Evolutionary conservation across 768 basidiomycete genomes (phyloP), one percentile per base, ranked within the genome.

Genomic region (Agaricus sinodeliciosus): DNA sequence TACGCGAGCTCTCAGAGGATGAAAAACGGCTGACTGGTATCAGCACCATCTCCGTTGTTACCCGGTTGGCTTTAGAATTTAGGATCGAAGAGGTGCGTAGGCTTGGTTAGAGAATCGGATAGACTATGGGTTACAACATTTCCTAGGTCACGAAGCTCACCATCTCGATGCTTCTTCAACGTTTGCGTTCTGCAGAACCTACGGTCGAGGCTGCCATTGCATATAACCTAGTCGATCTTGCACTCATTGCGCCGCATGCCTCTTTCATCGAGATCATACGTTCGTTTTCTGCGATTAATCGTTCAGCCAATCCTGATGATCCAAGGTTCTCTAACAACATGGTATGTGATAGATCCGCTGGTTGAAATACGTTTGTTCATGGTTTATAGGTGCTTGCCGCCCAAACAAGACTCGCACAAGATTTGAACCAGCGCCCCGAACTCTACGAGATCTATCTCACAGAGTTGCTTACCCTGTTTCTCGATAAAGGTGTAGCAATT

Each of bases 171-270:
- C 71, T 97, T 9, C 69, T 96, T 36, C 94, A 96, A 68, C 80
- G 92, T 5, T 72, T 95, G 18, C 81, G 89, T 22, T 81, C 82
- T 18, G 87, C 90, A 2, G 94, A 96, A 60, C 85, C 90, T 0
- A 82, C 84, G 0, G 87, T 92, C 13, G 93, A 97, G 66, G 90
- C 93, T 22, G 87, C 90, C 0, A 94, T 96, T 55, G 87, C 92
- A 2, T 87, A 88, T 63, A 94, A 93, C 62, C 75, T 98, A 11
- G 93, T 94, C 6, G 91, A 94, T 55, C 75, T 98, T 15, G 94
- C 92, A 1, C 72, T 94, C 39, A 77, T 78, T 44, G 88, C 91
- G 0, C 85, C 89, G 0, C 79, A 84, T 55, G 77, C 75, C 50
- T 78, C 90, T 2, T 92, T 97, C 60, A 67, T 78, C 19, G 94